phyloP scores from a whole-genome alignment of 176 grass and related monocot species.

The Luzula sylvatica region DNA sequence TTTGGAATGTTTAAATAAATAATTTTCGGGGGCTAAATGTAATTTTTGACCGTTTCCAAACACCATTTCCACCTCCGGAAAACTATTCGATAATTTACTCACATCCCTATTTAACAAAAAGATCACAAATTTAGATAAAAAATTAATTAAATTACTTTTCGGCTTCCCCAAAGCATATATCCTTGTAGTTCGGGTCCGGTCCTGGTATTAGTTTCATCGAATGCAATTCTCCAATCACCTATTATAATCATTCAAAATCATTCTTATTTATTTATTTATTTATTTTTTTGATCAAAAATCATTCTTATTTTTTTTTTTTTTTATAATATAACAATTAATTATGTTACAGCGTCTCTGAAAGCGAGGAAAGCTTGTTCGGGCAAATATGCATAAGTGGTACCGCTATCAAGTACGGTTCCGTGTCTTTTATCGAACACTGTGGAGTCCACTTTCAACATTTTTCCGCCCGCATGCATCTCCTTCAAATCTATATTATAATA shows the following conservation, averaged over 20 bases:
- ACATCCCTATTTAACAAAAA: constrained; percentile 35
- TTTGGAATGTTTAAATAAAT: constrained; percentile 98
- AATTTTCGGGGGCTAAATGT: constrained; percentile 92
- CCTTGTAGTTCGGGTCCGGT: constrained; percentile 93
- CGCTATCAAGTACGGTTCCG: constrained; percentile 94
- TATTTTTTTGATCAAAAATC: too few species aligned
- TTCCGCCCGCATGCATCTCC: constrained; percentile 85
- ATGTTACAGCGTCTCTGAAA: constrained; percentile 93
- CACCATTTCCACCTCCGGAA: constrained; percentile 89
- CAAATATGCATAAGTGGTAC: constrained; percentile 95
- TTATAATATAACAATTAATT: too few species aligned
- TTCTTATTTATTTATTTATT: too few species aligned
- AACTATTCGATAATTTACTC: constrained; percentile 51
- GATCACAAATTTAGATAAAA: constrained; percentile 18
- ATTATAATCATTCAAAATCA: constrained; percentile 20
- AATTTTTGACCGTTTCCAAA: constrained; percentile 97
- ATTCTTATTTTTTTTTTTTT: too few species aligned
- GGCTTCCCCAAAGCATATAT: constrained; percentile 96
- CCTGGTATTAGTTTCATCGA: constrained; percentile 88
- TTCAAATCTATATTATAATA: constrained; percentile 99
- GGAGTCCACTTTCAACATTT: constrained; percentile 52
- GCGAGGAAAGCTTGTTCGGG: constrained; percentile 84
- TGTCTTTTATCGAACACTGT: constrained; percentile 64
- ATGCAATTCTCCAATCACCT: constrained; percentile 67
- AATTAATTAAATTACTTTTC: constrained; percentile 52